Base-by-base conservation (phyloP, 495 filamentous ascomycete species). In the Neurospora sp. region DNA sequence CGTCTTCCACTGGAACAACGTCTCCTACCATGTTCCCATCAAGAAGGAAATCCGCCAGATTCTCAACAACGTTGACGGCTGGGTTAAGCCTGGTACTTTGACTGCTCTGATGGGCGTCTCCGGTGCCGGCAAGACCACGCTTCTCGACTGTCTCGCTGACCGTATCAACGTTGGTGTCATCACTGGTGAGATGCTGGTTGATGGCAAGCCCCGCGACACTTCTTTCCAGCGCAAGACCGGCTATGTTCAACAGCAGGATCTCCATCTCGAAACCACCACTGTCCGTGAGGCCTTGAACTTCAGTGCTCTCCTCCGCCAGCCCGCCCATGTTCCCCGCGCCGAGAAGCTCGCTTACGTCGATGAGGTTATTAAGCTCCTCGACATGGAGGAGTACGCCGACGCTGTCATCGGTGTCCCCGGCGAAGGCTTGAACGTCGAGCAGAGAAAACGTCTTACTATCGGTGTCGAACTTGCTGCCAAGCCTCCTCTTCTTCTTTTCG, bases 161-260 rank as follows among this genome's bases (percentile, higher is more conserved):
- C 89, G 94, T 78, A 93, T 91, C 40, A 92, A 91, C 0, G 93
- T 94, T 88, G 94, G 94, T 75, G 90, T 96, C 12, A 91, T 97
- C 69, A 90, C 88, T 20, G 94, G 94, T 35, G 89, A 94, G 70
- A 94, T 95, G 89, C 83, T 95, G 3, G 92, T 97, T 6, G 91
- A 96, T 75, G 94, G 93, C 2, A 86, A 84, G 35, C 89, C 85
- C 48, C 87, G 91, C 20, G 92, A 96, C 77, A 84, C 87, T 20
- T 93, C 92, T 0, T 97, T 97, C 86, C 93, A 96, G 78, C 91
- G 94, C 41, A 96, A 96, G 84, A 97, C 94, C 3, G 94, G 94
- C 37, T 98, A 97, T 76, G 95, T 96, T 22, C 93, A 98, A 77
- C 95, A 98, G 79, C 94, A 97, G 81, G 95, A 98, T 88, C 87